Evolutionary conservation across 192 early-diverging fungal genomes (phyloP).

Genomic region (Coemansia sp.): DNA sequence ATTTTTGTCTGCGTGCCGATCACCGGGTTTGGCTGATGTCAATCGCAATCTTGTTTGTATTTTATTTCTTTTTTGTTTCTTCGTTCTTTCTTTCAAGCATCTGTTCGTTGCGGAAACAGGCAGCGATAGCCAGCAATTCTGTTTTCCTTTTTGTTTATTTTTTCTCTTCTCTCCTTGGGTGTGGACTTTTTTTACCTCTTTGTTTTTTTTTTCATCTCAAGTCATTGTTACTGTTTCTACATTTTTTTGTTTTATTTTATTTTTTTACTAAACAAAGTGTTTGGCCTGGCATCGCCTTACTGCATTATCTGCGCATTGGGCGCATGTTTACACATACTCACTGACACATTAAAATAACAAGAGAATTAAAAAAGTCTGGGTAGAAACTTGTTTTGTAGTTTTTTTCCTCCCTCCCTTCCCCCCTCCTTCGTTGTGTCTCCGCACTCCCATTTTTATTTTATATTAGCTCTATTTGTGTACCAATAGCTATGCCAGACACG

Average conservation of each 20-base stretch:
- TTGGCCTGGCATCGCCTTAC: background rate
- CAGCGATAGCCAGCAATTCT: background rate
- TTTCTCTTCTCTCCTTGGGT: background rate
- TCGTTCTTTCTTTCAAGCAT: background rate
- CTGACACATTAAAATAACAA: background rate
- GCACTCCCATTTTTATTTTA: background rate
- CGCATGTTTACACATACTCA: background rate
- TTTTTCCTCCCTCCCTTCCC: background rate
- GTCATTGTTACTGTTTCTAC: slow-evolving; percentile 3
- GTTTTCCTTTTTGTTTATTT: background rate
- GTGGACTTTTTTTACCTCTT: background rate
- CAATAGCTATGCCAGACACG: background rate
- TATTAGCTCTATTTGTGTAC: background rate
- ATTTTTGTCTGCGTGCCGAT: background rate
- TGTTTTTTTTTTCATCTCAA: slow-evolving; percentile 4
- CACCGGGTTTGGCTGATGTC: background rate
- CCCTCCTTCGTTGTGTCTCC: background rate
- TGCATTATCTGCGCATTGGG: background rate
- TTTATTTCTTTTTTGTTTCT: background rate
- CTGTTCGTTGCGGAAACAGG: no score
- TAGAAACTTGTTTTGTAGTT: background rate
- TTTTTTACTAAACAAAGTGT: background rate
- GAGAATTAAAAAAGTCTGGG: background rate
- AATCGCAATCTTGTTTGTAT: background rate
- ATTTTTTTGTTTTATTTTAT: slow-evolving; percentile 1